Base-by-base conservation (phyloP, 768 basidiomycete species). In the Tricholoma saponaceum region DNA sequence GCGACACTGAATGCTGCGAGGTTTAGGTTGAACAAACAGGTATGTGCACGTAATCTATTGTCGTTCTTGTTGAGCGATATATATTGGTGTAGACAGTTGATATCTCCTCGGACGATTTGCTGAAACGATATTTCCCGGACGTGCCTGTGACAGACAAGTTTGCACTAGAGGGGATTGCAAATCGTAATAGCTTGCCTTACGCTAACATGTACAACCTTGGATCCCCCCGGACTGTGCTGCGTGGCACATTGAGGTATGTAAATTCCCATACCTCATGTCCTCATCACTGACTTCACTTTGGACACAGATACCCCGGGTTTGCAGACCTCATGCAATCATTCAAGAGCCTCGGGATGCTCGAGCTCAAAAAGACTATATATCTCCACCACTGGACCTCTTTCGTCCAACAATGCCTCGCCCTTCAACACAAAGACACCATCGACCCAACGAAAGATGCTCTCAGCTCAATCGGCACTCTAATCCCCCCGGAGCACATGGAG, bases 111-210 rank as follows among this genome's bases (percentile, higher is more conserved):
- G 69, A 79, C 12, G 66, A 78, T 16, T 64, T 96, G 18, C 72
- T 95, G 56, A 68, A 70, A 51, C 73, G 76, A 3, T 70, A 79
- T 62, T 93, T 95, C 69, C 77, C 82, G 0, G 67, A 82, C n/a
- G 78, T 97, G 4, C 85, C 89, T 0, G 72, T 92, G 32, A 81
- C 84, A 16, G 71, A 76, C 10, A 79, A 83, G 2, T 76, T 92
- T 43, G 75, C 73, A 49, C 72, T 96, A 14, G 94, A 98, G 65
- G 95, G 95, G 0, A 70, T 96, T 1, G 85, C 95, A 20, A 98
- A 98, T 69, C 76, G 94, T 26, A 82, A 95, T 66, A 92, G 90
- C 62, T 64, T 95, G 6, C 71, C 78, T 0, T 97, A 98, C 65
- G 78, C 78, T 0, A 70, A 77, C 5, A 79, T 81, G 2, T 97